Conservation (phyloP, 257 asterid genomes). For the Solanum pennellii region DNA sequence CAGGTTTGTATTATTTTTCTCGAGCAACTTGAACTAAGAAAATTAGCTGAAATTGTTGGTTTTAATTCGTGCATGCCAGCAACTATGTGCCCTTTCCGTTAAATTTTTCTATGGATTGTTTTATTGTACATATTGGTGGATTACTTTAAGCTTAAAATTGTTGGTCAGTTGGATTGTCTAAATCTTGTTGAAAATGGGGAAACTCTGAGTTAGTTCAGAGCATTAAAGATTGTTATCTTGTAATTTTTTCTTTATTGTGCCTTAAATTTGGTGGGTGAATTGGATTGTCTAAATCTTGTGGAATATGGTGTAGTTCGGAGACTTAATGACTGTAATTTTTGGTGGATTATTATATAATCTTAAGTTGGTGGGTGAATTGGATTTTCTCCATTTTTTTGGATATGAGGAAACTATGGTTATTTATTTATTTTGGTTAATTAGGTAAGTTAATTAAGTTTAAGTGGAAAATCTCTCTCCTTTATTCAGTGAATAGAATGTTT, state of each 20-base stretch:
- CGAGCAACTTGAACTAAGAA: not conserved
- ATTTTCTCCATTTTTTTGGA: not conserved
- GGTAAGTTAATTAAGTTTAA: not conserved
- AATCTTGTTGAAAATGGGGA: not conserved
- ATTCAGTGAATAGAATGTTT: not conserved
- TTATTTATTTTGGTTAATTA: not conserved
- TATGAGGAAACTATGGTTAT: not conserved
- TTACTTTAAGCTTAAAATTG: not conserved
- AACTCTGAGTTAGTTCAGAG: not conserved
- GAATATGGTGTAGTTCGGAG: not conserved
- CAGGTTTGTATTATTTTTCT: conserved; percentile 22
- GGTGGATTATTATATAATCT: not conserved
- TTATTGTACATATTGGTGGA: not conserved
- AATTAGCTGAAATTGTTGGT: not conserved
- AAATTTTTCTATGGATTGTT: not conserved
- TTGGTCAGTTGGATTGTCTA: not conserved
- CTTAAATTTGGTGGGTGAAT: not conserved
- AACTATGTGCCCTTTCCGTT: not conserved
- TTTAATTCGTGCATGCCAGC: not conserved
- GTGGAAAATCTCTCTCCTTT: not conserved
- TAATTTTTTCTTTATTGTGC: not conserved
- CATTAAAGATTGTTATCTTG: not conserved
- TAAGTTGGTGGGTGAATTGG: not conserved
- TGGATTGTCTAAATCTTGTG: not conserved
- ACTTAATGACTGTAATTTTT: not conserved